Conservation (phyloP, 306 rosid species). For the Pterocarpus macrocarpus region DNA sequence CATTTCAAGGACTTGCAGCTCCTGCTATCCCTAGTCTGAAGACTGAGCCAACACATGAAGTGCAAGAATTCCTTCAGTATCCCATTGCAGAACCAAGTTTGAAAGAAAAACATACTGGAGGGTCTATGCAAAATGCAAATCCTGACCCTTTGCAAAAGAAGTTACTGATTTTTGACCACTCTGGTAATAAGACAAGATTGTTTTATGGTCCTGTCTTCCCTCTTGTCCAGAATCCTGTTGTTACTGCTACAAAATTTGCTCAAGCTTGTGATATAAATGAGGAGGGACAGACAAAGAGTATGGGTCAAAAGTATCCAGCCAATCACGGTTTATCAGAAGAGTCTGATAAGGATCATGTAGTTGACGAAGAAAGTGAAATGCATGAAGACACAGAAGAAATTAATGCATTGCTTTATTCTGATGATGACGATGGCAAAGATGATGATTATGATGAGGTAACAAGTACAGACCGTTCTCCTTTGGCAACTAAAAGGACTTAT, state of each 20-base stretch:
- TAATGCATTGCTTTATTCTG: slow-evolving; percentile 81
- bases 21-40: slow-evolving; percentile 49
- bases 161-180: slow-evolving; percentile 66
- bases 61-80: slow-evolving; percentile 49
- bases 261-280: slow-evolving; percentile 39
- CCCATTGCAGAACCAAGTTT: slow-evolving; percentile 34
- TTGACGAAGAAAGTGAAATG: slow-evolving; percentile 64
- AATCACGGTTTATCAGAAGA: slow-evolving; percentile 44
- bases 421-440: slow-evolving; percentile 40
- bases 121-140: slow-evolving; percentile 50
- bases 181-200: slow-evolving; percentile 67
- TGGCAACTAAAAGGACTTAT: slow-evolving; percentile 34
- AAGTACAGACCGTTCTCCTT: slow-evolving; percentile 73
- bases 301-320: slow-evolving; percentile 41
- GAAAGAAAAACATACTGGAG: slow-evolving; percentile 44
- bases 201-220: slow-evolving; percentile 56
- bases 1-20: slow-evolving; percentile 46
- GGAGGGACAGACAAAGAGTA: slow-evolving; percentile 36
- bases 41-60: slow-evolving; percentile 51
- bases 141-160: slow-evolving; percentile 54
- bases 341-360: slow-evolving; percentile 48
- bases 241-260: slow-evolving; percentile 31
- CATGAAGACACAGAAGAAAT: slow-evolving; percentile 84
- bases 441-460: slow-evolving; percentile 61
- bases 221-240: slow-evolving; percentile 49